Evolutionary conservation across 2,329 filamentous ascomycete species (phyloP).

Genomic region (Calonectria fujianensis): DNA sequence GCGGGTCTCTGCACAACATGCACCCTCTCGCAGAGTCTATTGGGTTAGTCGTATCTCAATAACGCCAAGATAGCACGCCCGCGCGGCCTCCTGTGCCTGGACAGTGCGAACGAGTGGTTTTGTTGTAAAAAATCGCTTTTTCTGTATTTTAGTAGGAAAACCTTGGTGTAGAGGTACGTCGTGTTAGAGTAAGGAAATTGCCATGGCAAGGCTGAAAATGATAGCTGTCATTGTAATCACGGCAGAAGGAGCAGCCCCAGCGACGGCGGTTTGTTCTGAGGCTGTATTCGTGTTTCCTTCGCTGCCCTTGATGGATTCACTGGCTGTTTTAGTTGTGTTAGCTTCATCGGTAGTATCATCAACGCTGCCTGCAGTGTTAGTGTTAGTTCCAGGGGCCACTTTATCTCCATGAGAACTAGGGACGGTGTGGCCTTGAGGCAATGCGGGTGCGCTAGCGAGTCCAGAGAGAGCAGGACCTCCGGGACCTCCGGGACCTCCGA

Average conservation of each 20-base stretch:
- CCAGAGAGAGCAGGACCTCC: neutral
- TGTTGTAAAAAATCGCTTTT: neutral
- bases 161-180: neutral
- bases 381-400: neutral
- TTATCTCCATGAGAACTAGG: neutral
- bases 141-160: too few relatives aligned
- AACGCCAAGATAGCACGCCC: neutral
- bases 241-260: neutral
- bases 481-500: neutral
- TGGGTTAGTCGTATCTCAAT: neutral
- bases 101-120: neutral
- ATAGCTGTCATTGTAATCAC: neutral
- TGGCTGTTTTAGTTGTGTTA: neutral
- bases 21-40: neutral
- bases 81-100: neutral
- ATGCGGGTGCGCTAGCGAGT: neutral
- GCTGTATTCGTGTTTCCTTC: neutral
- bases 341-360: too few relatives aligned
- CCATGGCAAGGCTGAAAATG: neutral
- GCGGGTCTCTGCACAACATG: neutral
- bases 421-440: neutral
- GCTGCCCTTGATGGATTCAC: neutral
- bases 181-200: neutral
- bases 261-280: neutral
- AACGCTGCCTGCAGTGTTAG: too few relatives aligned